A percentile compares a stretch with the other conserved stretches of the same genome.
phyloP scores from a whole-genome alignment of 2,329 filamentous ascomycete species.

The Colletotrichum magnum region DNA sequence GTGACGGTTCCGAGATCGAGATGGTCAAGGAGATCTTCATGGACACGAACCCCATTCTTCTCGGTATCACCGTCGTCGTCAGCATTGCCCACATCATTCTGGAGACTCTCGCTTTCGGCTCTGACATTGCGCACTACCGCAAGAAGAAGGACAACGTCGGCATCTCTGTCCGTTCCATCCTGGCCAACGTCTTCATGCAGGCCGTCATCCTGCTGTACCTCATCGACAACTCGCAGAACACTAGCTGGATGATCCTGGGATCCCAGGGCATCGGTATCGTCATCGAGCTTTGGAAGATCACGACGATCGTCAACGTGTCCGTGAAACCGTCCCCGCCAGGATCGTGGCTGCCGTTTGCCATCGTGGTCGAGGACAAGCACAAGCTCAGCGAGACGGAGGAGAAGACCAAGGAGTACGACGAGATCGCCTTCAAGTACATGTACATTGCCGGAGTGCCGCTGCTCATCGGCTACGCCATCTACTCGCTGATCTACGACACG shows the following conservation, averaged over 20 bases:
- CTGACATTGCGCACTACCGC: slow-evolving; percentile 96
- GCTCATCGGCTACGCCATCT: slow-evolving; percentile 88
- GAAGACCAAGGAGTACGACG: slow-evolving; percentile 98
- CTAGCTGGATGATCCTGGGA: slow-evolving; percentile 98
- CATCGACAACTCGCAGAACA: slow-evolving; percentile 96
- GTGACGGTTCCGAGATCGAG: slow-evolving; percentile 94
- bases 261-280: slow-evolving; percentile 87
- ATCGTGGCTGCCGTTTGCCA: slow-evolving; percentile 81
- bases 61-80: slow-evolving; percentile 87
- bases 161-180: slow-evolving; percentile 94
- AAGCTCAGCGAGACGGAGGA: slow-evolving; percentile 94
- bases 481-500: slow-evolving; percentile 91
- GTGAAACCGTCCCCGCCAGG: slow-evolving; percentile 77
- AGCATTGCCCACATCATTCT: slow-evolving; percentile 94
- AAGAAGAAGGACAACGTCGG: slow-evolving; percentile 99
- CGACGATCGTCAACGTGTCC: slow-evolving; percentile 92
- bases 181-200: slow-evolving; percentile 99
- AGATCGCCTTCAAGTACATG: slow-evolving; percentile 97
- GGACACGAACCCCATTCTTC: slow-evolving; percentile 92
- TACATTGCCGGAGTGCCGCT: slow-evolving; percentile 93
- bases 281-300: slow-evolving; percentile 91
- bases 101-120: slow-evolving; percentile 96
- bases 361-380: slow-evolving; percentile 97
- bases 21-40: slow-evolving; percentile 97
- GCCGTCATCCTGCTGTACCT: slow-evolving; percentile 95